These are phyloP conservation scores for Leccinum aurantiacum DNA, from an alignment of 768 basidiomycete genomes.

Conservation along the genomic window DNA sequence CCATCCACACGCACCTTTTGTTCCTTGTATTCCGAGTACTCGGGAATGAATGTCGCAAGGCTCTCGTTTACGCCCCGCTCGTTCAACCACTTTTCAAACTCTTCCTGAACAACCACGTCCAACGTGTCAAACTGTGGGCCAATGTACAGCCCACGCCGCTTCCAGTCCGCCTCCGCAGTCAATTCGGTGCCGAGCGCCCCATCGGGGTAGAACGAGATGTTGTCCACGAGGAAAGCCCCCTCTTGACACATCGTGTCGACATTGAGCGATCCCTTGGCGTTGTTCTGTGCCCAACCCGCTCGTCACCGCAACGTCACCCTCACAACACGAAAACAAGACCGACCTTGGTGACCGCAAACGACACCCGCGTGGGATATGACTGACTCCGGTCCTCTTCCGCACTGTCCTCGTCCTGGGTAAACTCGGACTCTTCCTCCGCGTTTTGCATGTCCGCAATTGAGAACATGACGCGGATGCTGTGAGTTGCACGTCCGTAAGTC, in stretches of 20 bases:
- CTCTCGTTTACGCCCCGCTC: conserved; percentile 87
- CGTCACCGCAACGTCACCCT: not conserved
- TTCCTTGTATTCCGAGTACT: conserved; percentile 88
- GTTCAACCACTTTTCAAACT: conserved; percentile 85
- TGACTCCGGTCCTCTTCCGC: conserved; percentile 31
- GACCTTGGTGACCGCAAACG: conserved; percentile 86
- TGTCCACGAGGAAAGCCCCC: conserved; percentile 82
- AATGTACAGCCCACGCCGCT: conserved; percentile 86
- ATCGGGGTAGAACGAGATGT: conserved; percentile 83
- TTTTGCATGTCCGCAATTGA: conserved; percentile 4
- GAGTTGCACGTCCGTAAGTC: not conserved
- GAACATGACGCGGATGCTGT: conserved; percentile 57
- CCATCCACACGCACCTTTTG: conserved; percentile 62
- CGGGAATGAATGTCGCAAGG: conserved; percentile 84
- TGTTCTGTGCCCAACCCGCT: conserved; percentile 36
- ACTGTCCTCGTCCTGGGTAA: conserved; percentile 35
- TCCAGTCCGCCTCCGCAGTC: conserved; percentile 92
- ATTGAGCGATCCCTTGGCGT: conserved; percentile 64
- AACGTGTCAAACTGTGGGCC: conserved; percentile 94
- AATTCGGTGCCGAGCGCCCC: conserved; percentile 68
- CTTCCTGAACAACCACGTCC: conserved; percentile 83
- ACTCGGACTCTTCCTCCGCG: conserved; percentile 22
- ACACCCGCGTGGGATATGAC: conserved; percentile 73
- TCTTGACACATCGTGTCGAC: conserved; percentile 80
- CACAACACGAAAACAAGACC: not conserved